Conservation (phyloP, 805 yeast genomes). For the Scheffersomyces amazonensis region DNA sequence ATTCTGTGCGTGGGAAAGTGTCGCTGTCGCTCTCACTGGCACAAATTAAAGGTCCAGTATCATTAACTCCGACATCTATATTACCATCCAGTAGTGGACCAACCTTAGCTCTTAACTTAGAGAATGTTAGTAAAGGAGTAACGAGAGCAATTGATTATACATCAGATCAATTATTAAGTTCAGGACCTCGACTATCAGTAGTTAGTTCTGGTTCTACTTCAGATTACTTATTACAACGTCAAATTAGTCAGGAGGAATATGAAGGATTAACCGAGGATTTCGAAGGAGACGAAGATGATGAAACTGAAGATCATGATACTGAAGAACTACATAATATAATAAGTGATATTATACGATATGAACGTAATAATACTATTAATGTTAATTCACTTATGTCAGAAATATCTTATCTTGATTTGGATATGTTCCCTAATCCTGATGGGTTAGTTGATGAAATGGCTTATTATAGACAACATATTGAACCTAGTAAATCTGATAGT, state of each 20-base stretch:
- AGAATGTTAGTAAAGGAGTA: constrained; percentile 10
- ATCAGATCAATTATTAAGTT: neutral
- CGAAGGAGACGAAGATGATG: constrained; percentile 12
- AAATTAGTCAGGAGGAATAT: neutral
- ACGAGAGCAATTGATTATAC: neutral
- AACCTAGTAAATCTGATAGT: constrained; percentile 12
- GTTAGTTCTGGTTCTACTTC: neutral
- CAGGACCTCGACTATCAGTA: neutral
- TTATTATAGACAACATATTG: constrained; percentile 15
- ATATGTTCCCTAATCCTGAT: constrained; percentile 9
- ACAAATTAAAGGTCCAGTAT: too few relatives aligned
- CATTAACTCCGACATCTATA: constrained; percentile 1
- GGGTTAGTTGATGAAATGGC: constrained; percentile 4
- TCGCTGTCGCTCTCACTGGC: too few relatives aligned
- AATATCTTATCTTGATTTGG: constrained; percentile 9
- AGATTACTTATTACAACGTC: neutral
- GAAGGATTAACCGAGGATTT: constrained; percentile 2
- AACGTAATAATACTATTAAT: constrained; percentile 1
- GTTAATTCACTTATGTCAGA: constrained; percentile 1
- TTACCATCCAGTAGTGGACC: constrained; percentile 9
- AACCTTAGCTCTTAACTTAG: constrained; percentile 19
- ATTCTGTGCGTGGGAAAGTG: too few relatives aligned
- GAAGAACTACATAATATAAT: constrained; percentile 23
- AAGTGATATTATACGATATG: constrained; percentile 17
- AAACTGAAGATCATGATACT: constrained; percentile 2